These are phyloP conservation scores for Aspergillus sp. DNA, from an alignment of 2,329 filamentous ascomycete species.

Conservation along the genomic window DNA sequence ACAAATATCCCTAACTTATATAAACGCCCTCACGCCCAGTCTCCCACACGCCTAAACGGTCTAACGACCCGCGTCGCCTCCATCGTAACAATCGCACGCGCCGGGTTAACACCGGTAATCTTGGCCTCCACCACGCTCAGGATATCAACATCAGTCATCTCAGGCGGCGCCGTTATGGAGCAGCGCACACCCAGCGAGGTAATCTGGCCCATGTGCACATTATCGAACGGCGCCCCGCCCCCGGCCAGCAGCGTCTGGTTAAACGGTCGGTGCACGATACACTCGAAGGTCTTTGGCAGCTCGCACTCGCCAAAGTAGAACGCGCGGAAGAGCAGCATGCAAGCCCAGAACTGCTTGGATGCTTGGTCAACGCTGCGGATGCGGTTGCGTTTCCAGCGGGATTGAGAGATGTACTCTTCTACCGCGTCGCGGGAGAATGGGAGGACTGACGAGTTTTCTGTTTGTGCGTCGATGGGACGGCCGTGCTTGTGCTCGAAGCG, in stretches of 20 bases:
- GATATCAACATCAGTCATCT: slow-evolving; percentile 27
- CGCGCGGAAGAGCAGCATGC: slow-evolving; percentile 57
- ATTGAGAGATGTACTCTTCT: slow-evolving; percentile 48
- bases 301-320: slow-evolving; percentile 55
- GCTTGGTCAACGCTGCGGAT: slow-evolving; percentile 39
- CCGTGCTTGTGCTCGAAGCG: slow-evolving; percentile 54
- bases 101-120: slow-evolving; percentile 35
- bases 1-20: no score
- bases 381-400: slow-evolving; percentile 42
- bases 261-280: slow-evolving; percentile 31
- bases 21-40: slow-evolving; percentile 22
- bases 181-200: slow-evolving; percentile 33
- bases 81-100: slow-evolving; percentile 31
- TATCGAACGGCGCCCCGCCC: slow-evolving; percentile 20
- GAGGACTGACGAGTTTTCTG: slow-evolving; percentile 32
- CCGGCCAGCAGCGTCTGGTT: slow-evolving; percentile 22
- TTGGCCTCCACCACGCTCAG: slow-evolving; percentile 36
- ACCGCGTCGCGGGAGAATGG: slow-evolving; percentile 53
- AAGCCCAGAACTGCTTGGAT: slow-evolving; percentile 50
- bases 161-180: slow-evolving; percentile 25
- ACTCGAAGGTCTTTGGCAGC: slow-evolving; percentile 50
- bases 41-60: slow-evolving; percentile 33
- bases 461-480: slow-evolving; percentile 35
- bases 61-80: slow-evolving; percentile 33
- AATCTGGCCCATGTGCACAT: slow-evolving; percentile 30